Evolutionary conservation across 257 asterid genomes (phyloP).

Genomic region (Primulina huaijiensis): DNA sequence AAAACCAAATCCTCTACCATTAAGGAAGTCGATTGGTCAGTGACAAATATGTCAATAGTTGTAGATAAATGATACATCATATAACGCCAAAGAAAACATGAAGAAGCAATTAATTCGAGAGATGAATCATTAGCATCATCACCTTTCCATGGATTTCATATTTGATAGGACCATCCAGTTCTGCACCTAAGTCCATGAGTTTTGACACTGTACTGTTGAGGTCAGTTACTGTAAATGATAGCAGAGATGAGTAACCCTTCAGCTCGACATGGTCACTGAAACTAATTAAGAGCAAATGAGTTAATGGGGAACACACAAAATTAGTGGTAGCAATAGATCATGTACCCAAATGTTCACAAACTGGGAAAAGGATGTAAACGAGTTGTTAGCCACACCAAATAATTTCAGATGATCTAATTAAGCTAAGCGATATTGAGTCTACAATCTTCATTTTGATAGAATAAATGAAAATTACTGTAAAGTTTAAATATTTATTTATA

Average conservation of each 20-base stretch:
- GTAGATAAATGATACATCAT: background rate
- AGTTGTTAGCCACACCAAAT: background rate
- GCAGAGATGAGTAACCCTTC: conserved; percentile 74
- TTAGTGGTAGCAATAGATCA: background rate
- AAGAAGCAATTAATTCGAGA: background rate
- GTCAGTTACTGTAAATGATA: conserved; percentile 81
- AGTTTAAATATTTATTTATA: background rate
- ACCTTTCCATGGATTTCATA: conserved; percentile 95
- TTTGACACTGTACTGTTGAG: conserved; percentile 71
- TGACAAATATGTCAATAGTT: background rate
- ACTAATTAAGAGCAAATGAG: conserved; percentile 11
- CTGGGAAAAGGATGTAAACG: background rate
- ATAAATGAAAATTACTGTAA: background rate
- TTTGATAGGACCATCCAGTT: conserved; percentile 88
- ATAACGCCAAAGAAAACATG: background rate
- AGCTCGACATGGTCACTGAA: conserved; percentile 50
- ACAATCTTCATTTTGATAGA: background rate
- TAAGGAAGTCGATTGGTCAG: background rate
- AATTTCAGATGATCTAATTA: background rate
- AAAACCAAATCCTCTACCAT: background rate
- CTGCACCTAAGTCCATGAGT: conserved; percentile 84
- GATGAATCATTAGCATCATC: background rate
- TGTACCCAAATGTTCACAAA: background rate
- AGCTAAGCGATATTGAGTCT: background rate
- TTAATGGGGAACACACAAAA: background rate